Evolutionary conservation across 2,329 filamentous ascomycete species (phyloP), one percentile per base, ranked within the genome.

Genomic region (Diplodia corticola): DNA sequence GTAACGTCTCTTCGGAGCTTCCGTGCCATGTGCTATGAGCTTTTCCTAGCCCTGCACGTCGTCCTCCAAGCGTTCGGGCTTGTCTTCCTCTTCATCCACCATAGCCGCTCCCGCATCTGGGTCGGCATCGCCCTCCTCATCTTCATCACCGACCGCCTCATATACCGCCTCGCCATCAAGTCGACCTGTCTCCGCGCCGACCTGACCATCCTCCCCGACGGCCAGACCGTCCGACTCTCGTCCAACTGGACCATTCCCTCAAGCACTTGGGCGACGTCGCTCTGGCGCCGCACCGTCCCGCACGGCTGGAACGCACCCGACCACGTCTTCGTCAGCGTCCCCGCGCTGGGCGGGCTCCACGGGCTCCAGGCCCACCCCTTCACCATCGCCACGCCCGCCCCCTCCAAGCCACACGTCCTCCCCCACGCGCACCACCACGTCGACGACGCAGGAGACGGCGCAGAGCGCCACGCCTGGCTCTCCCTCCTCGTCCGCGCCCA

Each of bases 331-430:
- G 73, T 90, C 66, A 85, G 84, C 1, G 76, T 89, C 0, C 87
- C 87, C 0, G 77, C 76, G 0, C 79, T 90, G 5, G 83, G 83
- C 1, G 74, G 76, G 3, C 82, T 79, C 64, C 83, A 88, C 70
- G 72, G 77, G 2, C 72, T 88, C 1, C 88, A 90, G 75, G 81
- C 87, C 0, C 88, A 90, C 71, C 88, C 88, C 0, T 90, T 90
- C 74, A 89, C 87, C 9, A 88, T 90, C 64, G 84, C 87, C 17
- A 89, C 87, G 2, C 82, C 83, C 0, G 86, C 86, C 10, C 84
- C 85, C 1, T 55, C 50, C 50, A 61, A 61, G 12, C 57, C 49
- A 2, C 30, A 28, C 28, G 17, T 61, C n/a, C 44, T 33, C 10
- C 40, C 12, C 50, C 33, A 28, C 12, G 37, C 1, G 24, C 65